Conservation (phyloP, 2,329 filamentous ascomycete genomes). For the Bipolaris bicolor region DNA sequence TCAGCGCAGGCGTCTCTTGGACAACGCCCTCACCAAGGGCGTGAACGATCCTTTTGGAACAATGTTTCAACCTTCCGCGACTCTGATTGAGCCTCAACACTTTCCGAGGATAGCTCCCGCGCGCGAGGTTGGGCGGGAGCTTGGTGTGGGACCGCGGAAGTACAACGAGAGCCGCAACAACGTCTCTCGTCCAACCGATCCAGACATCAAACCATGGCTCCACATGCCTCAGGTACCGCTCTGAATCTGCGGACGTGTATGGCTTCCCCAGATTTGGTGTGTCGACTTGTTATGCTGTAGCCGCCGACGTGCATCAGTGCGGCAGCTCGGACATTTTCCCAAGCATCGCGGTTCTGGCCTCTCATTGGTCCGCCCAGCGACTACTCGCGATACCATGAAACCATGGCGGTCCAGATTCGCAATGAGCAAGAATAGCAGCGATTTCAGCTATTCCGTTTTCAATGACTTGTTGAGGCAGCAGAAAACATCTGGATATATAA, state of each 20-base stretch:
- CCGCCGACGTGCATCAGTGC: slow-evolving; percentile 44
- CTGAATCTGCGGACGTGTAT: slow-evolving; percentile 30
- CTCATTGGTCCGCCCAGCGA: slow-evolving; percentile 47
- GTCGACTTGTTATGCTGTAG: slow-evolving; percentile 41
- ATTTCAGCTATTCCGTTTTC: slow-evolving; percentile 29
- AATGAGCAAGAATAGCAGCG: slow-evolving; percentile 45
- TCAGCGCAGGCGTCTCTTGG: slow-evolving; percentile 27
- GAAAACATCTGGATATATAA: slow-evolving; percentile 35
- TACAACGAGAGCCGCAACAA: slow-evolving; percentile 34
- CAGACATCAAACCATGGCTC: slow-evolving; percentile 29
- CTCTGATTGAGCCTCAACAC: slow-evolving; percentile 48
- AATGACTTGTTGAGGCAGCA: slow-evolving; percentile 27
- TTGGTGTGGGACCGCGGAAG: slow-evolving; percentile 44
- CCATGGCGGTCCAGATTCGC: slow-evolving; percentile 36
- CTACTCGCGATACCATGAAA: slow-evolving; percentile 49
- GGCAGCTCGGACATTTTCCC: slow-evolving; percentile 45
- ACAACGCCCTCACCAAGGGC: slow-evolving; percentile 31
- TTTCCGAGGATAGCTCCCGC: slow-evolving; percentile 48
- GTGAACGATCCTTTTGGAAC: slow-evolving; percentile 15
- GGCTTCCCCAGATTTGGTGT: slow-evolving; percentile 35
- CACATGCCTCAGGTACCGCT: slow-evolving; percentile 27
- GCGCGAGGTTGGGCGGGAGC: slow-evolving; percentile 44
- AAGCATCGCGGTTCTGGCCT: slow-evolving; percentile 30
- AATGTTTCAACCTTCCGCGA: slow-evolving; percentile 23
- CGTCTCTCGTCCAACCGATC: slow-evolving; percentile 39